Base-by-base conservation (phyloP, 768 basidiomycete genomes). In the Boletus reticulatus region DNA sequence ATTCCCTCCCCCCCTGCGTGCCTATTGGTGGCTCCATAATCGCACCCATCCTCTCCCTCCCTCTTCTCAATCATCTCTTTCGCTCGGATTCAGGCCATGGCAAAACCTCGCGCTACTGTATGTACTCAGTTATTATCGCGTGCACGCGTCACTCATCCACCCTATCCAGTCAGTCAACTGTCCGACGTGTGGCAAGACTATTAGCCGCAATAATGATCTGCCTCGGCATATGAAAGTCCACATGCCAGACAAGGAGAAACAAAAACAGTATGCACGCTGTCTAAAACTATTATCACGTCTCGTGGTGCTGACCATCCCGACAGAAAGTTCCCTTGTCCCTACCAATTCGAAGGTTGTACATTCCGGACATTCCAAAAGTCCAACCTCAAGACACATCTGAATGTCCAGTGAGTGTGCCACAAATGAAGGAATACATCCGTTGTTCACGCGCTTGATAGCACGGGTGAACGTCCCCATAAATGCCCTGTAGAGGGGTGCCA, bases 141-240 rank as follows among this genome's bases (percentile, higher is more conserved):
- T 3, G 10, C 14, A 16, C 10, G 12, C 34, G 3, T 54, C 27
- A 34, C 49, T 55, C n/a, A 65, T 34, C 19, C 14, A 12, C 48
- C 17, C 6, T 16, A 8, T 29, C 4, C 38, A 69, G 65, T 2
- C 24, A 7, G 38, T 13, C 7, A 3, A 0, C n/a, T 50, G 48
- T 10, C 10, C 17, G 1, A 20, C 17, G 4, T 50, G 48, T 17
- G 43, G 43, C 0, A 57, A 44, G 41, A 37, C 1, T 14, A n/a
- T 73, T 16, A 48, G 62, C 9, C 69, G 70, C 29, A 65, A 53
- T 47, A 55, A 59, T 17, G 72, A 73, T 22, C 53, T 73, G 0
- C 49, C 58, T 0, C 62, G 72, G 6, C 72, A 73, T 9, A 62
- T 66, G 60, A 59, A 48, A 3, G 54, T 39, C 0, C 72, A 74